Base-by-base conservation (phyloP, 495 filamentous ascomycete genomes). In the Thozetella sp. region DNA sequence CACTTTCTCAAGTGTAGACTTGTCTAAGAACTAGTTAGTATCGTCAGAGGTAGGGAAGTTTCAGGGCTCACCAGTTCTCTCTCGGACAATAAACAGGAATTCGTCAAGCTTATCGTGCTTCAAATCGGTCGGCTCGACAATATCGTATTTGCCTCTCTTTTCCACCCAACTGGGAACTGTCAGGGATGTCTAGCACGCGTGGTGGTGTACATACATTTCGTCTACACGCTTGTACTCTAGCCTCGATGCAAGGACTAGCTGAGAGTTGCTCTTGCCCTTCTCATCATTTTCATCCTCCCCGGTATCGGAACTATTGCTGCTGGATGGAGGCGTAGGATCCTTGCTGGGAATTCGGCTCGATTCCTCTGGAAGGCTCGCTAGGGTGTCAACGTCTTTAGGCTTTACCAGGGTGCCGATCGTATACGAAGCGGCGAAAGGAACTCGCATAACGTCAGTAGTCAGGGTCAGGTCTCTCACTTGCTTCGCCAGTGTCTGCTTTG, bases 21-120 rank as follows among this genome's bases (percentile, higher is more conserved):
- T 1, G 37, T 55, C 53, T 55, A 26, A 3, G 34, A 55, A 10
- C 34, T 26, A 19, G 25, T 55, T 26, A 55, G 53, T 24, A 40
- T 6, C 15, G 30, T 37, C 15, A 15, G 6, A 37, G 30, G 30
- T 15, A 6, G 6, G 15, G 6, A 37, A 37, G 15, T 6, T 6
- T 37, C n/a, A n/a, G 30, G 30, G 15, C 30, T 6, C 30, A 37
- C 30, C 30, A 6, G 15, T 6, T 37, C 15, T 37, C 30, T 37
- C 30, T 37, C 30, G 30, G 30, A 37, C 15, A 6, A 37, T 15
- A 37, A 37, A 37, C 15, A 37, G 30, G 30, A 6, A 37, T 15
- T 37, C 30, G 30, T 37, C 30, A 37, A 37, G 30, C 15, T 37
- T 37, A 15, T 37, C 30, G 30, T 6, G 30, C 15, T 37, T 37